Conservation (phyloP, 2,329 filamentous ascomycete species). For the Colletotrichum liriopes region DNA sequence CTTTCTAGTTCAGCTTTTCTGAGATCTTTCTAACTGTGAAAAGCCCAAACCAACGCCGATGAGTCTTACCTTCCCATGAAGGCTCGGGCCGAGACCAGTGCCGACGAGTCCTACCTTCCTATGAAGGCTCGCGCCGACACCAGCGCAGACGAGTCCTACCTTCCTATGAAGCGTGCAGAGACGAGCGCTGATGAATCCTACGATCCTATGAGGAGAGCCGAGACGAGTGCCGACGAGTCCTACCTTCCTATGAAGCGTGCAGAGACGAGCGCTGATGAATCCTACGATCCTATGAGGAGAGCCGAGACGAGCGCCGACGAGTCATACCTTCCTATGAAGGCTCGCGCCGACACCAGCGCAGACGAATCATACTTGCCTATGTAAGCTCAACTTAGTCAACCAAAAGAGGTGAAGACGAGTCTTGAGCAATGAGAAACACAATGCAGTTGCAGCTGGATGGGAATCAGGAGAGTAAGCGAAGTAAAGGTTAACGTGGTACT, state of each 20-base stretch:
- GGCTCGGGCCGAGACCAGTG: conserved; percentile 19
- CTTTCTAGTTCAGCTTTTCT: background rate
- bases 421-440: background rate
- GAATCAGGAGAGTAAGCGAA: background rate
- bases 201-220: conserved; percentile 18
- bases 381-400: background rate
- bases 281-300: conserved; percentile 20
- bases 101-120: conserved; percentile 33
- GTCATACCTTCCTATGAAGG: conserved; percentile 26
- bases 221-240: conserved; percentile 27
- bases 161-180: conserved; percentile 28
- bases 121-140: conserved; percentile 29
- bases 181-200: conserved; percentile 33
- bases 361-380: conserved; percentile 33
- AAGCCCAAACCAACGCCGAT: conserved; percentile 24
- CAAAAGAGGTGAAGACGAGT: too few relatives aligned
- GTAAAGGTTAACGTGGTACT: background rate
- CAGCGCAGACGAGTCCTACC: conserved; percentile 34
- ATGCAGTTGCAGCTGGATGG: background rate
- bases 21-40: background rate
- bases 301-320: conserved; percentile 25
- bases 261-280: conserved; percentile 30
- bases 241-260: conserved; percentile 30
- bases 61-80: conserved; percentile 39
- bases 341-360: conserved; percentile 19